Conservation (phyloP, 371 early-diverging fungal species). For the Circinella umbellata region DNA sequence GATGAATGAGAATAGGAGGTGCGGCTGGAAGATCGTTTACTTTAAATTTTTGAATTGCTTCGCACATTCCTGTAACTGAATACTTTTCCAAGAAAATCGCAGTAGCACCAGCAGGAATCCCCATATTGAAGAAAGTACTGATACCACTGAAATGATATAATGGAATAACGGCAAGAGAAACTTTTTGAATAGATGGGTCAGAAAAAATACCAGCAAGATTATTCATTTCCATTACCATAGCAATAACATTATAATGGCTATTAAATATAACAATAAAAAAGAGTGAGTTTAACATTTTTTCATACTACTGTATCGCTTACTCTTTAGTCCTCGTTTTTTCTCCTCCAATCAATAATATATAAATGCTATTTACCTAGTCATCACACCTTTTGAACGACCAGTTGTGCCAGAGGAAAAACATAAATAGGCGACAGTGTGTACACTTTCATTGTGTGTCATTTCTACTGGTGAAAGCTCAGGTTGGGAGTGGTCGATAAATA, state of each 20-base stretch:
- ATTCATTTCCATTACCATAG: constrained; percentile 16
- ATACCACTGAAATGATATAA: constrained; percentile 20
- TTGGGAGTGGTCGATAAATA: constrained; percentile 8
- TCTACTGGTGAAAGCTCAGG: constrained; percentile 7
- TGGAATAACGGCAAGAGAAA: constrained; percentile 8
- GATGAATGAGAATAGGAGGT: constrained; percentile 70
- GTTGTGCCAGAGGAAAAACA: constrained; percentile 34
- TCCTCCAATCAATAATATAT: no score
- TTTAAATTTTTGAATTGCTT: constrained; percentile 52
- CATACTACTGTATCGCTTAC: no score
- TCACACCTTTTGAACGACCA: constrained; percentile 30
- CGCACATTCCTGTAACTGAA: constrained; percentile 39
- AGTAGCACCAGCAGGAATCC: constrained; percentile 6
- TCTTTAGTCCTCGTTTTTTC: no score
- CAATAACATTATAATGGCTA: constrained; percentile 18
- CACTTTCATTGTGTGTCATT: constrained; percentile 14
- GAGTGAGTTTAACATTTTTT: no score
- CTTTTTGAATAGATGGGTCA: constrained; percentile 1
- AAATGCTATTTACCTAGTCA: constrained; percentile 18
- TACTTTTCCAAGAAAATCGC: constrained; percentile 15
- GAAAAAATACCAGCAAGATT: constrained; percentile 10
- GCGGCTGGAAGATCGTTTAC: constrained; percentile 64
- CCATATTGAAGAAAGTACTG: not conserved
- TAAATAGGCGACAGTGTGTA: constrained; percentile 16
- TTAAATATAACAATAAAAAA: no score